These are phyloP conservation scores for Choanephora cucurbitarum DNA, from an alignment of 371 early-diverging fungal species.

Conservation along the genomic window DNA sequence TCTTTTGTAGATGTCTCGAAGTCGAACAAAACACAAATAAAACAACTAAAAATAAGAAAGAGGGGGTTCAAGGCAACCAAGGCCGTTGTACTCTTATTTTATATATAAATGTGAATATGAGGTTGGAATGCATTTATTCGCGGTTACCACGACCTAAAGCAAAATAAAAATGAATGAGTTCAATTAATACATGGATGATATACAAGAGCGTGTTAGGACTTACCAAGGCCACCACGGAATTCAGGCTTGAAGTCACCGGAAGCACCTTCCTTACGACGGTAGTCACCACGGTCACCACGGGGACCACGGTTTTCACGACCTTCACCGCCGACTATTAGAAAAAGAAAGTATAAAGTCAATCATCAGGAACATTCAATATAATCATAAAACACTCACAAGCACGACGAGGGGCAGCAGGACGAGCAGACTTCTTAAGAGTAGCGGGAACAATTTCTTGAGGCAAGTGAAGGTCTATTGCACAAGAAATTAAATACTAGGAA, in stretches of 20 bases:
- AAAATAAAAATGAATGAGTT: not conserved
- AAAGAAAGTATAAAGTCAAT: not conserved
- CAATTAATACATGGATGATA: not conserved
- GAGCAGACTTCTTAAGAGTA: conserved; percentile 90
- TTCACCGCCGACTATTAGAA: conserved; percentile 34
- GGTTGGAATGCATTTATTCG: conserved; percentile 25
- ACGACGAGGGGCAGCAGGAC: conserved; percentile 63
- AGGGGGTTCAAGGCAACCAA: conserved; percentile 2
- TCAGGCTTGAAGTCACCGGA: conserved; percentile 90
- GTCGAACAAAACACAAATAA: not conserved
- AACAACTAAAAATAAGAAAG: not conserved
- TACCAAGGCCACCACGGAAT: conserved; percentile 81
- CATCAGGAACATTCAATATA: no score
- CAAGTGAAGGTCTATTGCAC: conserved; percentile 76
- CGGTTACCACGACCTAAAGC: conserved; percentile 38
- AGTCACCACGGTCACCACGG: conserved; percentile 76
- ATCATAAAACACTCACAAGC: conserved; percentile 41
- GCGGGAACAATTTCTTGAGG: conserved; percentile 95
- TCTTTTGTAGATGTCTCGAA: no score
- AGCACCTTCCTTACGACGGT: conserved; percentile 92
- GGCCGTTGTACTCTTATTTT: conserved; percentile 3
- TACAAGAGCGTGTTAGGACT: no score
- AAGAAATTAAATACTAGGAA: not conserved
- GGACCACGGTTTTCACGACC: conserved; percentile 57
- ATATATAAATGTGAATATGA: conserved; percentile 1